These are phyloP conservation scores for Paramecium bursaria DNA, from an alignment of 73 alveolate species.

Conservation along the genomic window DNA sequence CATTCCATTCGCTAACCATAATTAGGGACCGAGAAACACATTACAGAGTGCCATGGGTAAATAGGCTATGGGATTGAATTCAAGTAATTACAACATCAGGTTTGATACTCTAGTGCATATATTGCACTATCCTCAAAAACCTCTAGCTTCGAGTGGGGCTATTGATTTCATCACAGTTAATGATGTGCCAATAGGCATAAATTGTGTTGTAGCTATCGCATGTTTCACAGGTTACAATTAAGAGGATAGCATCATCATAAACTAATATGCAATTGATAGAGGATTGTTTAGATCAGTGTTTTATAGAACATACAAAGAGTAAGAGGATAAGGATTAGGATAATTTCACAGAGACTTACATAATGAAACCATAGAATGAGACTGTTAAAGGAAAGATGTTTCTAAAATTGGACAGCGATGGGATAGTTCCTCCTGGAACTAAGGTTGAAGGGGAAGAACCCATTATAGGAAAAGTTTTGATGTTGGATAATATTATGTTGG, in stretches of 20 bases:
- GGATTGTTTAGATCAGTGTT: slow-evolving; percentile 98
- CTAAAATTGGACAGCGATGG: slow-evolving; percentile 97
- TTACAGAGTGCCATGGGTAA: slow-evolving; percentile 99
- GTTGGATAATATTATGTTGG: slow-evolving; percentile 64
- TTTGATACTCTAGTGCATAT: slow-evolving; percentile 99
- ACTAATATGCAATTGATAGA: slow-evolving; percentile 96
- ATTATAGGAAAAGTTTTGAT: slow-evolving; percentile 97
- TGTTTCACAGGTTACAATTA: slow-evolving; percentile 99
- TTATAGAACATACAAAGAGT: slow-evolving; percentile 94
- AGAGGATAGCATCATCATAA: slow-evolving; percentile 98
- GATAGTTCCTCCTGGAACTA: slow-evolving; percentile 95
- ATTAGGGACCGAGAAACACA: slow-evolving; percentile 98
- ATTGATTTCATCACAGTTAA: slow-evolving; percentile 67
- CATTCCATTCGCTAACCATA: slow-evolving; percentile 99
- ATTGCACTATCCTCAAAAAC: slow-evolving; percentile 97
- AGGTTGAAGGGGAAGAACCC: slow-evolving; percentile 98
- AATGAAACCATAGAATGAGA: slow-evolving; percentile 83
- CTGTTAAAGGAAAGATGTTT: slow-evolving; percentile 73
- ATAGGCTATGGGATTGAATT: slow-evolving; percentile 99
- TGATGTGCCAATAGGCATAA: slow-evolving; percentile 77
- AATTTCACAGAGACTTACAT: slow-evolving; percentile 44
- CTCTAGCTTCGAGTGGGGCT: slow-evolving; percentile 74
- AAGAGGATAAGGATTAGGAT: slow-evolving; percentile 83
- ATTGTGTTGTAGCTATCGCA: slow-evolving; percentile 98
- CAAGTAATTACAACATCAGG: slow-evolving; percentile 94